Evolutionary conservation across 345 rosid species (phyloP), one percentile per base, ranked within the genome.

Genomic region (Populus euphratica): DNA sequence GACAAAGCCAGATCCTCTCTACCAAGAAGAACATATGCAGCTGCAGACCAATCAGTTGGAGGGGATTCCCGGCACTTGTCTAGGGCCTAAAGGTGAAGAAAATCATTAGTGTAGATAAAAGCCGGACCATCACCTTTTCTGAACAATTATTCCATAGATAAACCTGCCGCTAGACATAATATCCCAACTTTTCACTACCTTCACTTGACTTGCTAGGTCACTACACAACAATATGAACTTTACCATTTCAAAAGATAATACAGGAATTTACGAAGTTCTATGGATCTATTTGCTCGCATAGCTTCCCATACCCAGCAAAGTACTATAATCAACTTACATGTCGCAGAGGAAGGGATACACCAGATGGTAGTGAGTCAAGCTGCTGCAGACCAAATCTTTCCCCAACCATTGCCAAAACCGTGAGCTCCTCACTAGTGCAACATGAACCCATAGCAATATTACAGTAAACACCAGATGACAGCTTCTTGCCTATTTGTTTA

Each of bases 41-140:
- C 87, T 9, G 93, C 94, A 81, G 99, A 94, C 99, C 99, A 95
- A 81, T 92, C 93, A 64, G 88, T 85, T 14, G 99, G 98, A 76
- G 99, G 98, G 78, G 91, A 92, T 84, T 93, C 99, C 69, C 98
- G 89, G 76, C 98, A 93, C 83, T 88, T 90, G 82, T 92, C 96
- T 83, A 93, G 81, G 70, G 97, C 98, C 99, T 93, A 80, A 77
- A 77, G 83, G 80, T 38, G 67, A 71, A 84, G 59, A 84, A 75
- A 38, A 47, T 47, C 52, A 47, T 47, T 47, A 47, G 5, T 47
- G 52, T 47, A 61, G 9, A 39, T 4, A 5, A 73, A 38, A 39
- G 18, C 14, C 62, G 52, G 27, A 61, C 4, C 12, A 23, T 73
- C 20, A 73, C n/a, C 27, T 69, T 61, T 33, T 17, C 27, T 6